Base-by-base conservation (phyloP, 1,284 basidiomycete species). In the Ceratobasidium sp. region DNA sequence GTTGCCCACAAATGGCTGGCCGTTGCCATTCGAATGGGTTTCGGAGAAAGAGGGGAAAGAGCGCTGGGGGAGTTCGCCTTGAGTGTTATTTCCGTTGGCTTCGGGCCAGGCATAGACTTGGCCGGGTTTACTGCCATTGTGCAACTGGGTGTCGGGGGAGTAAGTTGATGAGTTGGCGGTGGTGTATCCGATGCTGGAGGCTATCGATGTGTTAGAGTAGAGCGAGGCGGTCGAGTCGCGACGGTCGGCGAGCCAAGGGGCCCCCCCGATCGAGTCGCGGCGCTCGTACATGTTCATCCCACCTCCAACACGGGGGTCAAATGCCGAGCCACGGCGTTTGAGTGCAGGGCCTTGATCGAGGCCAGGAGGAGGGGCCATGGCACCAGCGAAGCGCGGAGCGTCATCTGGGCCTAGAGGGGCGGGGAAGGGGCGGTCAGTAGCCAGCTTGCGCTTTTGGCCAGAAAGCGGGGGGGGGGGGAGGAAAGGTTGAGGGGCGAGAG, bases 401-500 rank as follows among this genome's bases (percentile, higher is more conserved):
- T 60, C 60, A 52, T 33, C 46, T 44, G 27, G 76, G 66, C 14
- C 78, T 35, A 67, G 55, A 57, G 66, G 76, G 46, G 35, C 64
- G 44, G 54, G 75, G 52, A 78, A 70, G 41, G 52, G 59, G 46
- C 90, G 88, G 87, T 94, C 93, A 80, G 87, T 86, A 54, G 93
- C 93, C 86, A 94, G 91, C 86, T 95, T 95, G 81, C 93, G 89
- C 84, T 95, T 95, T 77, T 89, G 90, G 78, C 93, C 92, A 82
- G 77, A 78, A 62, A 78, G 69, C 30, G 76, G 44, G 30, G 79
- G 78, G 27, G 78, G 70, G 57, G 79, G 79, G 23, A 77, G 74
- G 50, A 74, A 74, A 18, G 71, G 74, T 35, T 77, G 75, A 52
- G 55, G 67, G 54, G 68, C 20, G 68, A 70, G 68, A 38, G 68